Evolutionary conservation across 257 asterid genomes (phyloP), one percentile per base, ranked within the genome.

Genomic region (Verbena officinalis): DNA sequence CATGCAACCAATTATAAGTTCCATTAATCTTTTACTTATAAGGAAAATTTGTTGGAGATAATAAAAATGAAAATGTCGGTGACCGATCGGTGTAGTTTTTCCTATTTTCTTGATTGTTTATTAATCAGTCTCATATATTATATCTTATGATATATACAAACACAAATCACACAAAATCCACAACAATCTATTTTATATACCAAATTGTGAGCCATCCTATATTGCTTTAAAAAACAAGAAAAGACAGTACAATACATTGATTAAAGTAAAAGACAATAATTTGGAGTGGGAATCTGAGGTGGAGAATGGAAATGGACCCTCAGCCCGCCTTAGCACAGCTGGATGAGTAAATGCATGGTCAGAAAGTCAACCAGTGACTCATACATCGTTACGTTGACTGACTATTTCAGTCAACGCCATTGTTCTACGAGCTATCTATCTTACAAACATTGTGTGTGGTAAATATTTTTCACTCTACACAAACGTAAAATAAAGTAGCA

Each of bases 351-450:
- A 46, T 65, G 17, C 34, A 50, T 54, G 39, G 73, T 61, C 27
- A 11, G 54, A 61, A 70, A 70, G 78, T 67, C 78, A 73, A 58
- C 73, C 42, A 48, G 55, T 65, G 69, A 62, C 72, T 69, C 46
- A 61, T 68, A 54, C 45, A 59, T n/a, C n/a, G n/a, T n/a, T n/a
- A 10, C 46, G 72, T 77, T 81, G 87, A 74, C 84, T 68, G 68
- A 43, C 64, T 13, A 9, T 20, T 67, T 71, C 3, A 75, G 84
- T 84, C 88, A 83, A 80, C 78, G 12, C 55, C n/a, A 30, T 20
- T 10, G 44, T 19, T 44, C 66, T 15, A 31, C 51, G 23, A 67
- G 34, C 55, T 61, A 64, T n/a, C n/a, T n/a, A n/a, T 44, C 31
- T 42, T 34, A 69, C 49, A 77, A 34, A 58, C 48, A 64, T 55